These are phyloP conservation scores for Xylaria sp. DNA, from an alignment of 2,329 filamentous ascomycete genomes.

Conservation along the genomic window DNA sequence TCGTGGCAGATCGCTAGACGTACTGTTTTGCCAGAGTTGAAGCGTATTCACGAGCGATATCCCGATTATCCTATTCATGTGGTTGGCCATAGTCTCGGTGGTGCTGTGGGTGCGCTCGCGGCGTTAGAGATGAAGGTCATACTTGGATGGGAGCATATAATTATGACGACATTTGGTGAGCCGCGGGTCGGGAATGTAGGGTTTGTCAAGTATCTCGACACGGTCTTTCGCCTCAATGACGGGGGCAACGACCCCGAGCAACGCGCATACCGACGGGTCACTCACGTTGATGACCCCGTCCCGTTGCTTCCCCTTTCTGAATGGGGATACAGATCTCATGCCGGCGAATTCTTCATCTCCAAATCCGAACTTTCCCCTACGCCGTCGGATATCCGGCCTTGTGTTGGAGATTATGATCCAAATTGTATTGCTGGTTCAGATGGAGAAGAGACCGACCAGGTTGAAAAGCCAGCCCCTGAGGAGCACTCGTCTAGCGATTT, in stretches of 20 bases:
- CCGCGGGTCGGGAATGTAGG: slow-evolving; percentile 72
- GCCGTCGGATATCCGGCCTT: slow-evolving; percentile 74
- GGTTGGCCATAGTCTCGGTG: slow-evolving; percentile 91
- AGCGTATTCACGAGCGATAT: slow-evolving; percentile 66
- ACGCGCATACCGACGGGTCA: slow-evolving; percentile 76
- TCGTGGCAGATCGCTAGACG: slow-evolving; percentile 83
- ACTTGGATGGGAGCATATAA: slow-evolving; percentile 77
- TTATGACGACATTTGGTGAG: slow-evolving; percentile 92
- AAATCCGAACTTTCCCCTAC: slow-evolving; percentile 76
- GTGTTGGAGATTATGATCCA: slow-evolving; percentile 75
- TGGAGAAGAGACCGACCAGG: slow-evolving; percentile 44
- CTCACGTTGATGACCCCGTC: slow-evolving; percentile 87
- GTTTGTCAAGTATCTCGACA: slow-evolving; percentile 66
- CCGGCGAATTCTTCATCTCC: slow-evolving; percentile 86
- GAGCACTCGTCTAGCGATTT: slow-evolving; percentile 37
- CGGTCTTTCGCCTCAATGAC: slow-evolving; percentile 58
- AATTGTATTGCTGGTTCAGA: slow-evolving; percentile 74
- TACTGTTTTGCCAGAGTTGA: slow-evolving; percentile 74
- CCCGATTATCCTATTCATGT: slow-evolving; percentile 79
- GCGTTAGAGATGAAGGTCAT: slow-evolving; percentile 79
- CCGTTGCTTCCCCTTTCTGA: slow-evolving; percentile 85
- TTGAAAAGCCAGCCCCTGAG: slow-evolving; percentile 39
- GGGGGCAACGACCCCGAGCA: slow-evolving; percentile 48
- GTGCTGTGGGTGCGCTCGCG: slow-evolving; percentile 88
- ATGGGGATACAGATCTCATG: slow-evolving; percentile 89